phyloP scores from a whole-genome alignment of 75 land plant species.

The Cunninghamia lanceolata region DNA sequence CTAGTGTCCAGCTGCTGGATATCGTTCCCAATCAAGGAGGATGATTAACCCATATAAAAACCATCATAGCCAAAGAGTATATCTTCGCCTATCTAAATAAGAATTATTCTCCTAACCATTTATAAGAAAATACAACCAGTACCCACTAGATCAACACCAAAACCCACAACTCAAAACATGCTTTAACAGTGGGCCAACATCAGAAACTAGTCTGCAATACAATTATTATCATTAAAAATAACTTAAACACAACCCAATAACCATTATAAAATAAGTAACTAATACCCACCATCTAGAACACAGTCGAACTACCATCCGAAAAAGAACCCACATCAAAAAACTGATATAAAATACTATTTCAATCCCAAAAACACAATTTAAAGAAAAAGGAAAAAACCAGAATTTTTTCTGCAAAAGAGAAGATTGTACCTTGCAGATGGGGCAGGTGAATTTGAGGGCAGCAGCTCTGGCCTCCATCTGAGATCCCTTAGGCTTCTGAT shows the following conservation, averaged over 20 bases:
- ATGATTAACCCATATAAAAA: background rate
- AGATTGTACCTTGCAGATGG: conserved; percentile 71
- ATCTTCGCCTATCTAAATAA: background rate
- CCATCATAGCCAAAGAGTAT: background rate
- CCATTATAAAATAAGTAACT: background rate
- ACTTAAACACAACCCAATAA: background rate
- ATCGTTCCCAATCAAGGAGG: background rate
- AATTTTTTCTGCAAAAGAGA: background rate
- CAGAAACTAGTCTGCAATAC: background rate
- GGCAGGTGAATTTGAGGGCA: conserved; percentile 75
- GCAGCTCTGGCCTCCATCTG: conserved; percentile 85
- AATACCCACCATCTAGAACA: background rate
- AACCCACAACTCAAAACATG: background rate
- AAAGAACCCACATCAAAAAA: background rate
- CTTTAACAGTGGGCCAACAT: background rate
- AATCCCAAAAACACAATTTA: background rate
- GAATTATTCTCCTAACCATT: background rate
- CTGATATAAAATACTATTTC: background rate
- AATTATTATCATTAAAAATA: background rate
- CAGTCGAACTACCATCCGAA: background rate
- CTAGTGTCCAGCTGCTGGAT: background rate
- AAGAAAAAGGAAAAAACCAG: background rate
- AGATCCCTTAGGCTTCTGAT: conserved; percentile 84
- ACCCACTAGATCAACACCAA: background rate
- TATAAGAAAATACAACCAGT: background rate